Conservation (phyloP, 1,284 basidiomycete species). For the Irpex sp. region DNA sequence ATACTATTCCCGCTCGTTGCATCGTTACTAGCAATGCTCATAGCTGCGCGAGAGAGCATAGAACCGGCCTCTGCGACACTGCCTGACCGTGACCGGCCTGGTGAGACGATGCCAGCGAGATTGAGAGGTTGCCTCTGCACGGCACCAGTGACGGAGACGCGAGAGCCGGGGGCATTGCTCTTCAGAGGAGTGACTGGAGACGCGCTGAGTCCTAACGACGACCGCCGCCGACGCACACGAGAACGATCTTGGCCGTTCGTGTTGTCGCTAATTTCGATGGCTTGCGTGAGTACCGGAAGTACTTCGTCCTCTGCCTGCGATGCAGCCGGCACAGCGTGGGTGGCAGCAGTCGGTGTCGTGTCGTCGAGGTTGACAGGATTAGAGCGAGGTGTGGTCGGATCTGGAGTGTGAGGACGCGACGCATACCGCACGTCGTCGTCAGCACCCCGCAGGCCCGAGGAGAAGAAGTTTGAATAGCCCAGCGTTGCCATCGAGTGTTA, state of each 20-base stretch:
- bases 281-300: conserved; percentile 13
- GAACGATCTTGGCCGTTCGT: conserved; percentile 15
- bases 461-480: conserved; percentile 55
- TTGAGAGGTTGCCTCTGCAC: conserved; percentile 17
- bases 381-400: conserved; percentile 32
- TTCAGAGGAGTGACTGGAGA: conserved; percentile 25
- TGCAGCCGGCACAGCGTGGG: conserved; percentile 7
- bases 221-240: conserved; percentile 25
- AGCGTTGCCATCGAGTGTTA: conserved; percentile 33
- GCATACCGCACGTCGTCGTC: conserved; percentile 14
- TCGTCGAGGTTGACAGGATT: conserved; percentile 29
- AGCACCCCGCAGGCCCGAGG: conserved; percentile 55
- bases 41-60: conserved; percentile 7
- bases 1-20: conserved; percentile 16
- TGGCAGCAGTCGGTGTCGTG: conserved; percentile 32
- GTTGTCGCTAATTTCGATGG: conserved; percentile 4
- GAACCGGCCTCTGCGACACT: conserved; percentile 20
- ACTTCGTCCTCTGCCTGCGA: conserved; percentile 12
- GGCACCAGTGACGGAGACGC: conserved; percentile 11
- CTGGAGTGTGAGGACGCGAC: conserved; percentile 24
- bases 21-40: conserved; percentile 8
- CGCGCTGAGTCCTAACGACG: conserved; percentile 23
- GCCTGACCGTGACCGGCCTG: conserved; percentile 20
- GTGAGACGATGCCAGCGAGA: conserved; percentile 1
- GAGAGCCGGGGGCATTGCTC: conserved; percentile 13